These are phyloP conservation scores for Aspergillus hortae DNA, from an alignment of 2,329 filamentous ascomycete genomes.

Conservation along the genomic window DNA sequence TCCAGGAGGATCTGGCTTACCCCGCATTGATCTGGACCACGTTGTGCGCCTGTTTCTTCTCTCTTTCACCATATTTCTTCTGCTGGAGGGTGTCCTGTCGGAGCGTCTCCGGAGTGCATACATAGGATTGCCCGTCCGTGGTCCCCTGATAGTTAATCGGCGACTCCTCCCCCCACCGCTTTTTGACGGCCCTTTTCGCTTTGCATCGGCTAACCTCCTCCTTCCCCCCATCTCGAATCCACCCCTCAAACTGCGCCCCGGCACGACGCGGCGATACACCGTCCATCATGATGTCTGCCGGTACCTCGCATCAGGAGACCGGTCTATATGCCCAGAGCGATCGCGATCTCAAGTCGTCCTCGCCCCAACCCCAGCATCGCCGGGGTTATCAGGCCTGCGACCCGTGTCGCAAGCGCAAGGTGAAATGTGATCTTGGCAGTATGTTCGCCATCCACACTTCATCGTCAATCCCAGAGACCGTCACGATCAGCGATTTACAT, in stretches of 20 bases:
- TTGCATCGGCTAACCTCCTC: slow-evolving; percentile 36
- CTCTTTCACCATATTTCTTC: neutral
- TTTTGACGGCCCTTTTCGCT: slow-evolving; percentile 33
- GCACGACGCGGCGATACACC: slow-evolving; percentile 12
- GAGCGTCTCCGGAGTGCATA: neutral
- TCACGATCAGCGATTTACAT: no score
- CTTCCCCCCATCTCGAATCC: slow-evolving; percentile 16
- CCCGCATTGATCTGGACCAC: slow-evolving; percentile 22
- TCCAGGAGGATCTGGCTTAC: slow-evolving; percentile 13
- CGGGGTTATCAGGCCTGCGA: slow-evolving; percentile 50
- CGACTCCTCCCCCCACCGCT: slow-evolving; percentile 27
- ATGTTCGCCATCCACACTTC: slow-evolving; percentile 14
- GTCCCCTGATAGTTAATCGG: slow-evolving; percentile 15
- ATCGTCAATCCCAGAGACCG: neutral
- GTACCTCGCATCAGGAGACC: slow-evolving; percentile 8
- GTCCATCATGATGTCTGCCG: slow-evolving; percentile 18
- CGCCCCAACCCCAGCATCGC: slow-evolving; percentile 38
- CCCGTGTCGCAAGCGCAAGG: slow-evolving; percentile 47
- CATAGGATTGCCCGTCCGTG: neutral
- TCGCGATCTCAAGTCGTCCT: slow-evolving; percentile 27
- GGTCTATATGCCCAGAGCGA: slow-evolving; percentile 15
- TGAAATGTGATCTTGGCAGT: slow-evolving; percentile 49
- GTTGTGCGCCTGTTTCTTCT: neutral
- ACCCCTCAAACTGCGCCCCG: slow-evolving; percentile 7
- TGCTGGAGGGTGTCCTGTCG: neutral